These are phyloP conservation scores for Zasmidium angulare DNA, from an alignment of 2,329 filamentous ascomycete genomes.

Conservation along the genomic window DNA sequence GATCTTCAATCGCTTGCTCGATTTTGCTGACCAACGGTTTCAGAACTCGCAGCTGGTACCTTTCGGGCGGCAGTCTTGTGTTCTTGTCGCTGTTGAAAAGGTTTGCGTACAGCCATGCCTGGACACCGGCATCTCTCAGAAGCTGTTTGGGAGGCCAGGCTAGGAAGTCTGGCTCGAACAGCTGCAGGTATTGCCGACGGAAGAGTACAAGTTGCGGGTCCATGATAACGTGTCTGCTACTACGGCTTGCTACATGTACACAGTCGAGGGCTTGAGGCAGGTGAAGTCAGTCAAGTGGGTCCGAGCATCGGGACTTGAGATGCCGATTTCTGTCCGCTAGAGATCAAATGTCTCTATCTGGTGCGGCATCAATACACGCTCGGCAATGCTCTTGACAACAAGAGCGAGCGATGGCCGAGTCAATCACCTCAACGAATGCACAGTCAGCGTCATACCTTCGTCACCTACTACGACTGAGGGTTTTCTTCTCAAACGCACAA, in stretches of 20 bases:
- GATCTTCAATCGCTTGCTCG: conserved; percentile 73
- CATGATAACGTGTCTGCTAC: too few relatives aligned
- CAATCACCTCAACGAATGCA: background rate
- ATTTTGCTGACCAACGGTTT: conserved; percentile 71
- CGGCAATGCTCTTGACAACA: too few relatives aligned
- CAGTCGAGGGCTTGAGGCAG: background rate
- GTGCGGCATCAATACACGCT: too few relatives aligned
- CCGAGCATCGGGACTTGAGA: background rate
- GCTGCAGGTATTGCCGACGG: conserved; percentile 76
- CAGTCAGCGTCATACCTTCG: background rate
- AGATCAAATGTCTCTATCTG: too few relatives aligned
- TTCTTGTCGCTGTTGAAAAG: conserved; percentile 64
- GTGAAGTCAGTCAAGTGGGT: background rate
- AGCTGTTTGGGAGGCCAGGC: conserved; percentile 61
- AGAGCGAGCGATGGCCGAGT: background rate
- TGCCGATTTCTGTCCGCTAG: background rate
- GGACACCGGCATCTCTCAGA: conserved; percentile 62
- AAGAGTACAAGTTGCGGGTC: conserved; percentile 48
- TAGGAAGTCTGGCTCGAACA: conserved; percentile 61
- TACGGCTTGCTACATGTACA: too few relatives aligned
- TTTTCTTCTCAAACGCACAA: background rate
- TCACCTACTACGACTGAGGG: background rate
- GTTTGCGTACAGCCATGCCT: conserved; percentile 63
- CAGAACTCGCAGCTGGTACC: conserved; percentile 70
- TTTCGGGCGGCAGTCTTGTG: conserved; percentile 60